A percentile compares a stretch with the other conserved stretches of the same genome.
Evolutionary conservation across 345 rosid species (phyloP).

Genomic region (Kernera saxatilis): DNA sequence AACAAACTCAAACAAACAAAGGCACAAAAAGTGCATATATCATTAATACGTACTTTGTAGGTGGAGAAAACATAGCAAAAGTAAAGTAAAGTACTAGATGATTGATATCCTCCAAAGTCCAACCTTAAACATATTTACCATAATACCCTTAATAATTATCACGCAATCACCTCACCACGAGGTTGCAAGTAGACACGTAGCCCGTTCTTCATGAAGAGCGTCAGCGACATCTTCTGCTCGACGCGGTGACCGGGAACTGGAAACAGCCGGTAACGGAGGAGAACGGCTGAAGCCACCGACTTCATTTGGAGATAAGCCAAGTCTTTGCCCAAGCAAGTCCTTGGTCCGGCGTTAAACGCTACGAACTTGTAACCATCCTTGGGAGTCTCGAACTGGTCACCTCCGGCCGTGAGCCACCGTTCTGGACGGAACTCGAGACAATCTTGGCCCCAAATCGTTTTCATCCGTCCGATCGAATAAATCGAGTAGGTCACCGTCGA

Average conservation of each 20-base stretch:
- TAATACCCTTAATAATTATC: neutral
- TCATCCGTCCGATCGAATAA: constrained; percentile 84
- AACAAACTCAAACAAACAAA: constrained; percentile 25
- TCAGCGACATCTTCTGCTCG: constrained; percentile 92
- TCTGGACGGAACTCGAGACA: constrained; percentile 80
- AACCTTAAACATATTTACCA: constrained; percentile 3
- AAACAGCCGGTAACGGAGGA: constrained; percentile 66
- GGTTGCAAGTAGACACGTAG: constrained; percentile 70
- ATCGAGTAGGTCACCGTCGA: constrained; percentile 87
- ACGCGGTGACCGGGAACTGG: constrained; percentile 73
- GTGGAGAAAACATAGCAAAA: constrained; percentile 18
- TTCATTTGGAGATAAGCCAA: constrained; percentile 90
- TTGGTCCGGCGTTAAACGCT: constrained; percentile 89
- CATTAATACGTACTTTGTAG: constrained; percentile 9
- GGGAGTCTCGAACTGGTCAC: constrained; percentile 55
- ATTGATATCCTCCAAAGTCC: constrained; percentile 13
- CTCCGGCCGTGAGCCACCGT: constrained; percentile 63
- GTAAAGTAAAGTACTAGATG: too few relatives aligned
- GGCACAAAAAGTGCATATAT: constrained; percentile 21
- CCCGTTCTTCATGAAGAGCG: constrained; percentile 87
- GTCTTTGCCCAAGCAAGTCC: constrained; percentile 91
- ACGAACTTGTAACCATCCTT: constrained; percentile 81
- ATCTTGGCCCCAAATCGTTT: constrained; percentile 86
- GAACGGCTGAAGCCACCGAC: constrained; percentile 78
- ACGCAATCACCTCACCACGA: constrained; percentile 35